Evolutionary conservation across 495 filamentous ascomycete species (phyloP).

Genomic region (Annulohypoxylon bovei): DNA sequence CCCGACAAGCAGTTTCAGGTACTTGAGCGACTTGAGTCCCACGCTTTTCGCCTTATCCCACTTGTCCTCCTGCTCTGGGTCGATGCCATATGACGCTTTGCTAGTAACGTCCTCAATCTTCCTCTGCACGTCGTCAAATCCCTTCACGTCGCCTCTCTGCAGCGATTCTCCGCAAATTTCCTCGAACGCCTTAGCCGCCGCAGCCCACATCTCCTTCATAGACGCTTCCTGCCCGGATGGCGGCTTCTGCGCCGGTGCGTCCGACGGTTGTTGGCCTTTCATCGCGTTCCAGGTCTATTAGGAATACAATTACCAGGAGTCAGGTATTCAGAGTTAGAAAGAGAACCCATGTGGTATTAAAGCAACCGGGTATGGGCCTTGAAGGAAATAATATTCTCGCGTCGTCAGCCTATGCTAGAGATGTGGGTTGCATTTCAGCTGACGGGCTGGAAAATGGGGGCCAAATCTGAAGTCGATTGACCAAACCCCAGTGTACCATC

Average conservation of each 20-base stretch:
- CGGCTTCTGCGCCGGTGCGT: neutral
- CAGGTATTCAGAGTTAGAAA: neutral
- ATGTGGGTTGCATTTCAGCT: conserved; percentile 1
- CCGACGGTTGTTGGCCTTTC: neutral
- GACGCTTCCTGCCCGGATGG: neutral
- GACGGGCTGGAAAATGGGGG: neutral
- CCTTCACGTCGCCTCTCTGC: conserved; percentile 6
- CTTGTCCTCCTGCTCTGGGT: neutral
- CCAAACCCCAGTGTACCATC: too few relatives aligned
- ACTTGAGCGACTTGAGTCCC: conserved; percentile 4
- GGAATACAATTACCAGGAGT: neutral
- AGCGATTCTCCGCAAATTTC: conserved; percentile 8
- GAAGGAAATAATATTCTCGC: neutral
- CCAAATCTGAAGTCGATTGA: neutral
- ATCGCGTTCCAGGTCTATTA: neutral
- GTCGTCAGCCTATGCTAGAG: neutral
- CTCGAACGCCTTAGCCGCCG: neutral
- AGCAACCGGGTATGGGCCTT: neutral
- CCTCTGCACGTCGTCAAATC: neutral
- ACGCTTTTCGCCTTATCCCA: conserved; percentile 5
- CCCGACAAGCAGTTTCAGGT: neutral
- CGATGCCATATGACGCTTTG: neutral
- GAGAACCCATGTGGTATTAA: neutral
- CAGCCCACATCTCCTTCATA: conserved; percentile 8
- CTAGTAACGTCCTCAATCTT: neutral